Base-by-base conservation (phyloP, 192 early-diverging fungal species). In the Backusella parvicylindrica region DNA sequence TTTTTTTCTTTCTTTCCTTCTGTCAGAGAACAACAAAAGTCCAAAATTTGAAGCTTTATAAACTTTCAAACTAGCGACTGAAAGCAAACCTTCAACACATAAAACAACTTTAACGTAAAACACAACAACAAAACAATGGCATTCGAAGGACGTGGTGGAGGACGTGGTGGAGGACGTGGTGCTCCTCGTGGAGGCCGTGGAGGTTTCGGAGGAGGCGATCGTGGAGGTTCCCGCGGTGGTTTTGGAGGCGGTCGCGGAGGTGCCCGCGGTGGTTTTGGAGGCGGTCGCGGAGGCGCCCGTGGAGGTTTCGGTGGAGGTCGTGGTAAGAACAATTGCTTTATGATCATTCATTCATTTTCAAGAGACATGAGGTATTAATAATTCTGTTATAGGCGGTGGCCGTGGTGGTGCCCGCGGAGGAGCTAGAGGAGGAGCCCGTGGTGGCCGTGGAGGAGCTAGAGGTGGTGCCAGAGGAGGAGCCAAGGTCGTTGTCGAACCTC, bases 401-500 rank as follows among this genome's bases (percentile, higher is more conserved):
- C 68, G 75, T 65, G 74, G 83, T 70, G 87, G 87, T 9, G 83
- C 72, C 26, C 64, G 68, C 71, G 79, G 84, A 38, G 82, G 70
- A 65, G 37, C 69, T 56, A 70, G 77, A 50, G 81, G 74, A 41
- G 77, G 72, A 70, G 50, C 32, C 30, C 77, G 88, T 56, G 85
- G 91, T 76, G 83, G 81, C 13, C 79, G 87, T 37, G 88, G 90
- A 35, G 92, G 91, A 35, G 88, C 76, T 32, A 69, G 87, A 23
- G 94, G 92, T 30, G 96, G 96, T 63, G 95, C 95, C 65, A 81
- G 76, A 31, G 97, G 94, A 26, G 97, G 97, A 35, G 89, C 95
- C 83, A 99, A 96, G 90, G 97, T 98, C 49, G 87, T 98, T 64
- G 85, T 99, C 47, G 97, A 99, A 86, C 98, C 98, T 35, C 98